Evolutionary conservation across 352 stramenopile genomes (phyloP), one percentile per base, ranked within the genome.

Genomic region (Poterioochromonas sp.): DNA sequence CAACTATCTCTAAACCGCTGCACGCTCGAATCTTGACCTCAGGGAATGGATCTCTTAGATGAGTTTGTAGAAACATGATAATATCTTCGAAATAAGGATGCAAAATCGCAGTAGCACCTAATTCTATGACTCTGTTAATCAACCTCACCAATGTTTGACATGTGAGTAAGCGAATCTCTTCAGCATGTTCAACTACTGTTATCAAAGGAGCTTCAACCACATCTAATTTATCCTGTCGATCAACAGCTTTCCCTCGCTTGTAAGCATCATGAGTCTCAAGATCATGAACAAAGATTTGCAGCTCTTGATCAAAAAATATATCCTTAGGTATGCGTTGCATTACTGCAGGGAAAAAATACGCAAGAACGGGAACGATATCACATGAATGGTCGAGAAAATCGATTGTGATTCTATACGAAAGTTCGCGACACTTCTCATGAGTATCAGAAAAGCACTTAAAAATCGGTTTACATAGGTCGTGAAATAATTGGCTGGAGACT

Each of bases 31-130:
- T 87, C 77, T 92, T 94, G 37, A 95, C 78, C 0, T 92, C 88
- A 29, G 90, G 90, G 82, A 88, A 97, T 15, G 90, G 85, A 83
- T 97, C 93, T 62, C 87, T 82, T 0, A 96, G 73, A n/a, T 82
- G 62, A 5, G 44, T 22, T 43, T 86, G 78, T 29, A 91, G 71
- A 34, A 87, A 80, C 41, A 88, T 77, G 11, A 92, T 82, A 26
- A 86, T 84, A 60, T 91, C 87, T 26, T 88, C 77, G 71, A 89
- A 88, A 79, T 91, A 91, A 3, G 84, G 82, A 76, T 86, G 80
- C 15, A 93, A 79, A 44, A 85, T 63, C 3, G 37, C 41, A 37
- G 76, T 37, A 22, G 76, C 34, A 2, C 73, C 73, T 35, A 76
- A 76, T 12, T n/a, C 22, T 18, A 54, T 29, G 0, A 74, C 39